Base-by-base conservation (phyloP, 305 asterid species). In the Fraxinus baroniana region DNA sequence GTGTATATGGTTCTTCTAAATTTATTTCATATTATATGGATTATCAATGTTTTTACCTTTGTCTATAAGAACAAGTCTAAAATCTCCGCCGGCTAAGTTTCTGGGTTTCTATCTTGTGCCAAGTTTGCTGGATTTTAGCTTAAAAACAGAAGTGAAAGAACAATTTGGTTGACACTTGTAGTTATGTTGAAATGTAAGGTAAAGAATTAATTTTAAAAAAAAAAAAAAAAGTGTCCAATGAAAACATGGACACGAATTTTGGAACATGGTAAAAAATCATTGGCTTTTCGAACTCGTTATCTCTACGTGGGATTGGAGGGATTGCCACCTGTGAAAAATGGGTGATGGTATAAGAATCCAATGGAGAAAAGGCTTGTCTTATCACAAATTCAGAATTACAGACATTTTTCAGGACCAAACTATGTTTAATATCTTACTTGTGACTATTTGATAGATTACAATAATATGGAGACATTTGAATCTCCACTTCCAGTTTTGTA, bases 71-170 rank as follows among this genome's bases (percentile, higher is more conserved):
- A 86, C 77, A 85, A 84, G 91, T 87, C 89, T 84, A 87, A 86
- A 85, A 78, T 10, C 32, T 76, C 76, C 17, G 89, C 84, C 87
- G 87, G 89, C 90, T 79, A 70, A 22, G 22, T 81, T 15, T 75
- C 26, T 55, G 13, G 22, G 83, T 79, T 41, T 57, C 13, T 18
- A 36, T 78, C 78, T 78, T 73, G 39, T 24, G 52, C 74, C 77
- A 36, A 36, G 83, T 90, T 90, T 90, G 89, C 90, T 90, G 87
- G 93, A 89, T 94, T 92, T 89, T 73, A 74, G 33, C 86, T 79
- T 86, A 5, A 79, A 70, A 70, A 77, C 76, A 76, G 37, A 68
- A 37, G 82, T 44, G 44, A 76, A 75, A 24, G 41, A 39, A 77
- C 39, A 36, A 36, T 12, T 41, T 41, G 15, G 49, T 39, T 39